phyloP scores from a whole-genome alignment of 257 asterid species.

The Solanum peruvianum region DNA sequence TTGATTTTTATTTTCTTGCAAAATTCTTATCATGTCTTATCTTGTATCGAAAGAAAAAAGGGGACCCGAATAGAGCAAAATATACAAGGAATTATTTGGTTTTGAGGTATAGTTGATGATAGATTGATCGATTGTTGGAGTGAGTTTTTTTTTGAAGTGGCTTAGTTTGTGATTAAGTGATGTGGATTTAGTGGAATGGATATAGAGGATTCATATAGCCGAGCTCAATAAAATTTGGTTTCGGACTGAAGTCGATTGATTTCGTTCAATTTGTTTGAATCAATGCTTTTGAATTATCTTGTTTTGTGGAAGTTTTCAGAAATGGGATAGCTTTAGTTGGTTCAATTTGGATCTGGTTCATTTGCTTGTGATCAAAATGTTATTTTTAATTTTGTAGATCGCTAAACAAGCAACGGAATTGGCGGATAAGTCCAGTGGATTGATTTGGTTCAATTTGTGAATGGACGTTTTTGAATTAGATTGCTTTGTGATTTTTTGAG shows the following conservation, averaged over 20 bases:
- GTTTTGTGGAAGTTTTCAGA: neutral
- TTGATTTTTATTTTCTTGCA: neutral
- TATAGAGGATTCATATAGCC: neutral
- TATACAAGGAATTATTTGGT: neutral
- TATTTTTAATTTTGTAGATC: neutral
- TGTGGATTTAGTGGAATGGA: neutral
- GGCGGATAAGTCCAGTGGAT: neutral
- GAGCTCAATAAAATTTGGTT: neutral
- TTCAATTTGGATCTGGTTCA: neutral
- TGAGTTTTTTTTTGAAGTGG: neutral
- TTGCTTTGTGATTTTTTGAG: neutral
- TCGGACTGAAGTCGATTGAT: neutral
- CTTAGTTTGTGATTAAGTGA: neutral
- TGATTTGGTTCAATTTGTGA: neutral
- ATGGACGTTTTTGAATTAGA: neutral
- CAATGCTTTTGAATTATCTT: neutral
- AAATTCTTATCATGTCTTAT: neutral
- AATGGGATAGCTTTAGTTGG: neutral
- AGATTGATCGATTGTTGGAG: neutral
- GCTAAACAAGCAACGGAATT: neutral
- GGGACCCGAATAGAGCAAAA: neutral
- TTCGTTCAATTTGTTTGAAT: neutral
- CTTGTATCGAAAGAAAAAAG: neutral
- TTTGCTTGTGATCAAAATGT: neutral
- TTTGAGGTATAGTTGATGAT: neutral